Conservation (phyloP, 139 green algal species). For the Ettlia oleoabundans region DNA sequence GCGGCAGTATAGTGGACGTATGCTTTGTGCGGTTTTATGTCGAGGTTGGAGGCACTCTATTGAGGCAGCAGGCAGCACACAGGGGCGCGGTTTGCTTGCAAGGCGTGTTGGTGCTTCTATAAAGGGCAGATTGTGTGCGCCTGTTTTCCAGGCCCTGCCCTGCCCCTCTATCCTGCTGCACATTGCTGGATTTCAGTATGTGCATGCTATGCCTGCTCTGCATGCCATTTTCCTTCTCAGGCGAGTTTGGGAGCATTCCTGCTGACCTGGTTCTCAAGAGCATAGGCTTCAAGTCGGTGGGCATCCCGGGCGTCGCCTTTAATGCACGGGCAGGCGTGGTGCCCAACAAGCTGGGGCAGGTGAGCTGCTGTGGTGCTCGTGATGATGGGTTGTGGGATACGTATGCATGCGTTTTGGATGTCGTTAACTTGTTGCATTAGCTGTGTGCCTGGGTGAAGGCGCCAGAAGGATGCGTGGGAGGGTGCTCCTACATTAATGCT, state of each 20-base stretch:
- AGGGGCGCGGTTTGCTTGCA: not conserved
- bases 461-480: too few species aligned
- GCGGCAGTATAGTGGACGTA: too few species aligned
- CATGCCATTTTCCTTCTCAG: not conserved
- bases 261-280: constrained; percentile 74
- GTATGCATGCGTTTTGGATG: not conserved
- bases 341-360: constrained; percentile 66
- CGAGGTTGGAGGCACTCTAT: too few species aligned
- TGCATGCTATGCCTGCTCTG: not conserved
- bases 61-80: too few species aligned
- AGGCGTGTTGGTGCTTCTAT: not conserved
- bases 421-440: too few species aligned
- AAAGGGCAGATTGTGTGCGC: not conserved
- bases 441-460: too few species aligned
- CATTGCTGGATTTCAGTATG: not conserved
- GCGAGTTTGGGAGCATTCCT: constrained; percentile 58
- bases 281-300: constrained; percentile 82
- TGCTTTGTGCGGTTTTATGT: too few species aligned
- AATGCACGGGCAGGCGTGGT: constrained; percentile 67
- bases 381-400: too few species aligned
- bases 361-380: not conserved
- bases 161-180: too few species aligned
- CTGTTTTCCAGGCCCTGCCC: not conserved
- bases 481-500: too few species aligned
- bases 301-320: constrained; percentile 79